phyloP scores from a whole-genome alignment of 805 yeast species.

The Saccharomycopsis lassenensis region DNA sequence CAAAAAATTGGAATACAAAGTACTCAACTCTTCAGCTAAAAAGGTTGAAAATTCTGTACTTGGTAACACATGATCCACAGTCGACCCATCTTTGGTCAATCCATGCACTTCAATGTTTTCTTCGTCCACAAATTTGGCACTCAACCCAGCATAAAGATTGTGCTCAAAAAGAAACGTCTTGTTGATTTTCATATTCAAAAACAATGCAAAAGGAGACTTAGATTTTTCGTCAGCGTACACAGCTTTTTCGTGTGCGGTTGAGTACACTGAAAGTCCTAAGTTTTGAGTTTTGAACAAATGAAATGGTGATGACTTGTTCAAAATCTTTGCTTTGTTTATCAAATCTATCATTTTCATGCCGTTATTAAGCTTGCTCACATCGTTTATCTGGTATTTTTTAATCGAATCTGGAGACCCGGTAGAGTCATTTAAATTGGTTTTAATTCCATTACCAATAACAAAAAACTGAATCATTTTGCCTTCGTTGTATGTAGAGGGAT shows the following conservation, averaged over 20 bases:
- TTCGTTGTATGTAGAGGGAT: slow-evolving; percentile 32
- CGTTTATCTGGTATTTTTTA: slow-evolving; percentile 23
- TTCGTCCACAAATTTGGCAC: slow-evolving; percentile 32
- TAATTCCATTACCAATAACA: slow-evolving; percentile 18
- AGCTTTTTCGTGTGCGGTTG: slow-evolving; percentile 56
- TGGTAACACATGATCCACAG: slow-evolving; percentile 22
- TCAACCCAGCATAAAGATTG: slow-evolving; percentile 36
- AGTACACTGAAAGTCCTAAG: slow-evolving; percentile 36
- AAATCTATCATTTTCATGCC: slow-evolving; percentile 40
- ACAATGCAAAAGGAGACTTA: slow-evolving; percentile 54
- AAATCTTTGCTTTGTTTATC: slow-evolving; percentile 56
- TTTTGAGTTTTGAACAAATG: slow-evolving; percentile 57
- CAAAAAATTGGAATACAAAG: slow-evolving; percentile 25
- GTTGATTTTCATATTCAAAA: slow-evolving; percentile 46
- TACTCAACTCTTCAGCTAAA: slow-evolving; percentile 30
- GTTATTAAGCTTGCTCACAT: slow-evolving; percentile 21
- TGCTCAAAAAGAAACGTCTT: slow-evolving; percentile 26
- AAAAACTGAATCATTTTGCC: slow-evolving; percentile 20
- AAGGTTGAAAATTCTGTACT: slow-evolving; percentile 26
- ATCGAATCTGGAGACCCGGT: slow-evolving; percentile 7
- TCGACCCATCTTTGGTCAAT: slow-evolving; percentile 20
- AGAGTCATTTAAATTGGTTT: slow-evolving; percentile 17
- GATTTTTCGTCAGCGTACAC: slow-evolving; percentile 43
- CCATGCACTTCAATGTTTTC: slow-evolving; percentile 23
- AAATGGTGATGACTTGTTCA: slow-evolving; percentile 75